These are phyloP conservation scores for Leishmania arabica DNA, from an alignment of 208 protist species.

Conservation along the genomic window DNA sequence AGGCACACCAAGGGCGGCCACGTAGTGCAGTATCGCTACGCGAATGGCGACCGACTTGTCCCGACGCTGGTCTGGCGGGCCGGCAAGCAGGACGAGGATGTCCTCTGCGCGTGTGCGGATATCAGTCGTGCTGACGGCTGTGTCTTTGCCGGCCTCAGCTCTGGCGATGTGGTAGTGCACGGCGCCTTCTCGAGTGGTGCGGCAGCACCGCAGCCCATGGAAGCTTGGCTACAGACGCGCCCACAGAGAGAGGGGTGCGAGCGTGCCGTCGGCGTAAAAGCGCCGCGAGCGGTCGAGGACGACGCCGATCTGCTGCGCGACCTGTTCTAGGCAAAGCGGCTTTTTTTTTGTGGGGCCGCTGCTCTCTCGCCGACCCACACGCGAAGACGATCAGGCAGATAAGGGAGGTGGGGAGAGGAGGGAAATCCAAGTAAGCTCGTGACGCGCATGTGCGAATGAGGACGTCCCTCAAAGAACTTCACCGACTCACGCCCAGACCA, in stretches of 20 bases:
- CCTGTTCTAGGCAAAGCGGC: conserved; percentile 13
- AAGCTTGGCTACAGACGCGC: conserved; percentile 51
- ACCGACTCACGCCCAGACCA: background rate
- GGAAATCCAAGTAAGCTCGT: background rate
- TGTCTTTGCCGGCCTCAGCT: conserved; percentile 66
- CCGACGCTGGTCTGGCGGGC: conserved; percentile 38
- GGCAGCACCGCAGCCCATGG: conserved; percentile 5
- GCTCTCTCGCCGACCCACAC: background rate
- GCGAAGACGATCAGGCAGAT: background rate
- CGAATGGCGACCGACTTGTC: background rate
- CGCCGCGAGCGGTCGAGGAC: conserved; percentile 31
- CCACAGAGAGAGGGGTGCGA: conserved; percentile 18
- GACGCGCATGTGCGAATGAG: background rate
- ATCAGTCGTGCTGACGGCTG: conserved; percentile 28
- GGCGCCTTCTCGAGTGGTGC: conserved; percentile 3
- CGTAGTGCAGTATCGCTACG: conserved; percentile 51
- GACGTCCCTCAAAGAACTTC: background rate
- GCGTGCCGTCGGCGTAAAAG: conserved; percentile 40
- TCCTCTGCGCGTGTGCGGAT: conserved; percentile 56
- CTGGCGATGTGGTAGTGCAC: conserved; percentile 61
- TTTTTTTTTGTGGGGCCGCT: background rate
- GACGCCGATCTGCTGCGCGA: conserved; percentile 23
- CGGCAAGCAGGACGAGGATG: conserved; percentile 56
- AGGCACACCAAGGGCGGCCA: conserved; percentile 50
- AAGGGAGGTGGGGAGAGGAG: background rate